Evolutionary conservation across 768 basidiomycete species (phyloP), one percentile per base, ranked within the genome.

Genomic region (Chiua virens): DNA sequence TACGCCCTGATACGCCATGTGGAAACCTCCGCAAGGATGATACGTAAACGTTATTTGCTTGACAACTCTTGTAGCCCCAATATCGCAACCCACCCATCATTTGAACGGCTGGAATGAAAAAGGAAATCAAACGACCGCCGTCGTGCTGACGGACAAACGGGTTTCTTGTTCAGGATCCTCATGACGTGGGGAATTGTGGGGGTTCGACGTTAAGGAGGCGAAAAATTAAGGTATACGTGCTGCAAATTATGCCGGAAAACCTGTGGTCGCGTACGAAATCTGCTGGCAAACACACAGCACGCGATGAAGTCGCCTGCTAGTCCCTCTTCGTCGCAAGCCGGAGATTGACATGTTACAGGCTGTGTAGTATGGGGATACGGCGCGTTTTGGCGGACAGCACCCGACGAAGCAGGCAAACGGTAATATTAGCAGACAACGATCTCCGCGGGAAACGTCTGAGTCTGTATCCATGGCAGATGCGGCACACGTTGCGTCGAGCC

Each of bases 381-480:
- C 54, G 62, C 57, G 37, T 41, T 50, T 58, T 46, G 28, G 38
- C 42, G 21, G 21, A 62, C 45, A 53, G 50, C 52, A 45, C 30
- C 59, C 54, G 48, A 45, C 6, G 34, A 34, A 47, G 21, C 42
- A 47, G 34, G 20, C 45, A 32, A 52, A n/a, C 48, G 42, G 46
- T 42, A 39, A 54, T 45, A 45, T 46, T 54, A 48, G 45, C 30
- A 17, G 50, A 20, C 40, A 58, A 46, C 51, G 62, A 62, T 62
- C 59, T 67, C 64, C 64, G 64, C 64, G 64, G 64, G 62, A 64
- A 58, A 59, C 34, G 45, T 37, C 55, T 30, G 64, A 34, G 34
- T 17, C 34, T 15, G 34, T 66, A 58, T 65, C 65, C 64, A 66
- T 65, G 64, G 42, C 39, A 60, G 61, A 53, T 40, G 38, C n/a